Evolutionary conservation across 2,329 filamentous ascomycete genomes (phyloP).

Genomic region (Geoglossum cookeanum): DNA sequence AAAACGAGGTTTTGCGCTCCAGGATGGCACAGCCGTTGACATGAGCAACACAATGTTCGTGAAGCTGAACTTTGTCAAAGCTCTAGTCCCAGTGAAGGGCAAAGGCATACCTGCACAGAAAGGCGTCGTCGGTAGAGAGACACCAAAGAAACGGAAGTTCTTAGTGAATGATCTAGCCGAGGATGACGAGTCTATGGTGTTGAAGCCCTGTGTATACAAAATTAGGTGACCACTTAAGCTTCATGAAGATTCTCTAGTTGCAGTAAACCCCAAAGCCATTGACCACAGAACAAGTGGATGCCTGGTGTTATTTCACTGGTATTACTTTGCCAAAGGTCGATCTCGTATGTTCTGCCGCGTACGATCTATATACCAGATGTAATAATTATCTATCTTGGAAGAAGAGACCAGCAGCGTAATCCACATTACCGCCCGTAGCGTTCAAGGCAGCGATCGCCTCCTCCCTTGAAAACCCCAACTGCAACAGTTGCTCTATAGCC

Average conservation of each 20-base stretch:
- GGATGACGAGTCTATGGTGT: conserved; percentile 45
- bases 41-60: conserved; percentile 96
- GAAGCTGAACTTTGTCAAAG: conserved; percentile 85
- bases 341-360: neutral
- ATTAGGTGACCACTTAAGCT: conserved; percentile 34
- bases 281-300: neutral
- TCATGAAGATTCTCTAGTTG: neutral
- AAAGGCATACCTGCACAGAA: conserved; percentile 16
- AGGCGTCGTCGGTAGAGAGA: conserved; percentile 25
- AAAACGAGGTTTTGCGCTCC: conserved; percentile 67
- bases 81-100: conserved; percentile 51
- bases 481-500: conserved; percentile 55
- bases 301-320: neutral
- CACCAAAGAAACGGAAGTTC: conserved; percentile 32
- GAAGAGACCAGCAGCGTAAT: conserved; percentile 69
- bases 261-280: neutral
- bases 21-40: conserved; percentile 45
- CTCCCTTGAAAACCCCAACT: conserved; percentile 57
- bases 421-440: conserved; percentile 68
- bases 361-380: neutral
- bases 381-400: conserved; percentile 20
- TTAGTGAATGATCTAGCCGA: conserved; percentile 35
- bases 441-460: conserved; percentile 65
- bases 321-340: neutral
- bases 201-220: conserved; percentile 97